A percentile compares a stretch with the other conserved stretches of the same genome.
These are phyloP conservation scores for Starmerella vitae DNA, from an alignment of 805 yeast species.

Conservation along the genomic window DNA sequence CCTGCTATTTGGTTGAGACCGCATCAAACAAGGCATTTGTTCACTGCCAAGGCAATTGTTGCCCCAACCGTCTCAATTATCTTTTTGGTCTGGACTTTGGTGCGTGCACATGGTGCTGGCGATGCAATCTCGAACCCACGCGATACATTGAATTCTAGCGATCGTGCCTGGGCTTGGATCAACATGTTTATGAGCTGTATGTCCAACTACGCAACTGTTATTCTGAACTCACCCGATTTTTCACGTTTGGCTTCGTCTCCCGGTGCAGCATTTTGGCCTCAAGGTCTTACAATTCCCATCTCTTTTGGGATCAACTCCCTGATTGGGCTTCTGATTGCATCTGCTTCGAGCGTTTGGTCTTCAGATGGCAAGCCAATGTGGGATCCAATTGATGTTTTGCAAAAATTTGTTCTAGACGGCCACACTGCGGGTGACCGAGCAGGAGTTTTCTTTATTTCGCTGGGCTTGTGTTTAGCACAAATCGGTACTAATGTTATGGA, in stretches of 20 bases:
- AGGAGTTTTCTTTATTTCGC: constrained; percentile 63
- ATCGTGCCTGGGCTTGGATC: constrained; percentile 71
- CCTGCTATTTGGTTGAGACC: constrained; percentile 77
- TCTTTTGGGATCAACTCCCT: constrained; percentile 70
- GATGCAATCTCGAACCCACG: constrained; percentile 45
- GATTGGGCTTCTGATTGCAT: constrained; percentile 72
- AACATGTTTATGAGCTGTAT: constrained; percentile 64
- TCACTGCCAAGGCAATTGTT: constrained; percentile 64
- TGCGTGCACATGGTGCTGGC: constrained; percentile 69
- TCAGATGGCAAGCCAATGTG: constrained; percentile 60
- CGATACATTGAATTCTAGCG: constrained; percentile 41
- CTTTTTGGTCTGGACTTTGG: constrained; percentile 71
- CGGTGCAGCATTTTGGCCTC: constrained; percentile 35
- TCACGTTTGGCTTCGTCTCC: constrained; percentile 56
- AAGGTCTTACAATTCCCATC: constrained; percentile 52
- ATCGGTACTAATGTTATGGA: constrained; percentile 37
- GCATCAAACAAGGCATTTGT: constrained; percentile 67
- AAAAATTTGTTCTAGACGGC: constrained; percentile 36
- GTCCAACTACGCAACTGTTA: constrained; percentile 80
- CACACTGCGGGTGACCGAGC: constrained; percentile 44
- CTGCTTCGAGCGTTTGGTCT: constrained; percentile 44
- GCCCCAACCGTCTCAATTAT: constrained; percentile 77
- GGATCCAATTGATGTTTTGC: constrained; percentile 72
- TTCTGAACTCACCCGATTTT: constrained; percentile 80
- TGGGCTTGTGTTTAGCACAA: constrained; percentile 46